These are phyloP conservation scores for Kitagawia praeruptora DNA, from an alignment of 129 eudicot species.

Conservation along the genomic window DNA sequence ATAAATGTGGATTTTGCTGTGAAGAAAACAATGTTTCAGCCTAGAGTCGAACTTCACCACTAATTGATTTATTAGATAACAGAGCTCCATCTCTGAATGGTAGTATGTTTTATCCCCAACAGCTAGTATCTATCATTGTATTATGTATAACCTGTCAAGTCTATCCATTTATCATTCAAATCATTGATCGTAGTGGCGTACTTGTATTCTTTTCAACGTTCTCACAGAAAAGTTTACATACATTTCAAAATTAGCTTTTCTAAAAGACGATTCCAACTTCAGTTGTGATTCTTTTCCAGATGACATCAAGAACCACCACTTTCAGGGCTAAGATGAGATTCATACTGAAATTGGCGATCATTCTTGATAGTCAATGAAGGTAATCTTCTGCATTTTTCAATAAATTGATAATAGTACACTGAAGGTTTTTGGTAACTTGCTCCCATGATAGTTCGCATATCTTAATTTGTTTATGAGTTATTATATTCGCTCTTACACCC, in stretches of 20 bases:
- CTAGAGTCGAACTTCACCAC: neutral
- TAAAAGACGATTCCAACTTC: neutral
- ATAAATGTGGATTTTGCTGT: neutral
- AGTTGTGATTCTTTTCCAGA: conserved; percentile 7
- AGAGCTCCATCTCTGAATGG: neutral
- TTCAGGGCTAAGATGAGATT: neutral
- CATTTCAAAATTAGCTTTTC: neutral
- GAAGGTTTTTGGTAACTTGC: neutral
- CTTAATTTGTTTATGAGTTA: neutral
- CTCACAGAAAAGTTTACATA: neutral
- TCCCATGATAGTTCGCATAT: neutral
- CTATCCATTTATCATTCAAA: neutral
- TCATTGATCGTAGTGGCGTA: neutral
- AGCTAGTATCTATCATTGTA: neutral
- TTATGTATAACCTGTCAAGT: neutral
- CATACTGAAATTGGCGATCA: neutral
- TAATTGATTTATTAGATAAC: neutral
- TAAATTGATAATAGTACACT: neutral
- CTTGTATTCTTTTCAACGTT: neutral
- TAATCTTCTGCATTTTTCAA: neutral
- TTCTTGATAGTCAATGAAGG: conserved; percentile 2
- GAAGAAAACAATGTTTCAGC: neutral
- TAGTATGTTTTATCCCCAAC: neutral
- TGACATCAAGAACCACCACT: neutral
- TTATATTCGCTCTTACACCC: neutral